Base-by-base conservation (phyloP, 768 basidiomycete species). In the Tulasnella sp. region DNA sequence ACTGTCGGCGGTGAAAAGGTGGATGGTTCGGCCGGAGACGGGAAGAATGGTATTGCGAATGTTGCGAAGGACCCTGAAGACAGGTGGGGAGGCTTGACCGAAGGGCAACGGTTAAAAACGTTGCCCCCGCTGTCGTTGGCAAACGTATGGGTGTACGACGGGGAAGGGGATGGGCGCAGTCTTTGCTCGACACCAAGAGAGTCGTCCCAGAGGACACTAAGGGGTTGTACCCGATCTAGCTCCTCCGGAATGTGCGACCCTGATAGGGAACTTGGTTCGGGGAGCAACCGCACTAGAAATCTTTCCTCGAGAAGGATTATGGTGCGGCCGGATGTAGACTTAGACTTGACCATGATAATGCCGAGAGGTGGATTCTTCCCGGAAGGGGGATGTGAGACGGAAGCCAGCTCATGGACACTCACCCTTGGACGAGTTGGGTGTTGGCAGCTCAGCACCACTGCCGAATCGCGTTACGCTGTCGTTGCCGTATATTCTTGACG, bases 391-490 rank as follows among this genome's bases (percentile, higher is more conserved):
- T 65, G 63, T 65, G 34, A 36, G 34, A 40, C 52, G 52, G 7
- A n/a, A 11, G 22, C 52, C 52, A 59, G 52, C 52, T 59, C 52
- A 59, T 59, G 52, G 52, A 59, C 12, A 32, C 35, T 65, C 63
- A 36, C 63, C 35, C 34, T 40, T 35, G 63, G 63, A 5, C 22
- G 63, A 35, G 39, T 40, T 40, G 6, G 34, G 14, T 35, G 32
- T 9, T 35, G 69, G 69, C 14, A 69, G 42, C 9, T 32, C 69
- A 26, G 36, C 5, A 2, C 71, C 71, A 36, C 62, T 65, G 2
- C 62, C 62, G 44, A 72, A 72, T 19, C 71, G 2, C 1, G 71
- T 72, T 29, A 63, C 71, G 63, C 71, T 72, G 32, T 26, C 63
- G 39, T 72, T 63, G n/a, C 39, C 71, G 36, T 41, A 65, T 36